Conservation (phyloP, 2,329 filamentous ascomycete species). For the Pochonia chlamydosporia region DNA sequence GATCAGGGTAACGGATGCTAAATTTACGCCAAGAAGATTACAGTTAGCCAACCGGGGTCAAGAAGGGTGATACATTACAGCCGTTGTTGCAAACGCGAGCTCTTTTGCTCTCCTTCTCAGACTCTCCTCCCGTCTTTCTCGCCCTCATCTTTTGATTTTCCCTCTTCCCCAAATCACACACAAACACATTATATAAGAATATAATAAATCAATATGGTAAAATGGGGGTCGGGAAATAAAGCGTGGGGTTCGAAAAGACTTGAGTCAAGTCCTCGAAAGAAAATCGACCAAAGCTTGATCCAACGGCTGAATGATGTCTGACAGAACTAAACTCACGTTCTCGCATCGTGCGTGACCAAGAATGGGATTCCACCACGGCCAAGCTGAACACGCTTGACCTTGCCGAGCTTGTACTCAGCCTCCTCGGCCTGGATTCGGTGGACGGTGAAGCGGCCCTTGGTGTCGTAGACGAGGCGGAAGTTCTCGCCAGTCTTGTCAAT, state of each 20-base stretch:
- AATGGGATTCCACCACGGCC: constrained; percentile 99
- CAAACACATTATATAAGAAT: neutral
- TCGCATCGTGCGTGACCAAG: constrained; percentile 99
- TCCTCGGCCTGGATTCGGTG: constrained; percentile 99
- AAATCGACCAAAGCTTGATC: constrained; percentile 94
- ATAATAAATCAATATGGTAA: neutral
- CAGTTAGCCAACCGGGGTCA: constrained; percentile 27
- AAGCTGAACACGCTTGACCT: constrained; percentile 99
- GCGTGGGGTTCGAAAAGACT: constrained; percentile 25
- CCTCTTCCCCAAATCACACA: neutral
- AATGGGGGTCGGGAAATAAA: neutral
- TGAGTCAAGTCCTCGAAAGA: constrained; percentile 20
- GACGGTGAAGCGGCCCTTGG: constrained; percentile 99
- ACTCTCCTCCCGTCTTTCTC: neutral
- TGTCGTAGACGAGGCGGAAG: constrained; percentile 99
- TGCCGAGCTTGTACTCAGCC: constrained; percentile 99
- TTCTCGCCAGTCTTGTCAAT: constrained; percentile 99
- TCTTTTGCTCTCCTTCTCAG: neutral
- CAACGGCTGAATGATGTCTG: constrained; percentile 99
- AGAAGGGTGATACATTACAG: constrained; percentile 51
- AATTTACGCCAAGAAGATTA: constrained; percentile 13
- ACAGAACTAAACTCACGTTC: constrained; percentile 92
- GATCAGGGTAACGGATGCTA: constrained; percentile 99
- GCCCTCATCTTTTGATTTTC: neutral
- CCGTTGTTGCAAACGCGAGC: constrained; percentile 32